These are phyloP conservation scores for Geosiphon pyriformis DNA, from an alignment of 192 early-diverging fungal genomes.

Conservation along the genomic window DNA sequence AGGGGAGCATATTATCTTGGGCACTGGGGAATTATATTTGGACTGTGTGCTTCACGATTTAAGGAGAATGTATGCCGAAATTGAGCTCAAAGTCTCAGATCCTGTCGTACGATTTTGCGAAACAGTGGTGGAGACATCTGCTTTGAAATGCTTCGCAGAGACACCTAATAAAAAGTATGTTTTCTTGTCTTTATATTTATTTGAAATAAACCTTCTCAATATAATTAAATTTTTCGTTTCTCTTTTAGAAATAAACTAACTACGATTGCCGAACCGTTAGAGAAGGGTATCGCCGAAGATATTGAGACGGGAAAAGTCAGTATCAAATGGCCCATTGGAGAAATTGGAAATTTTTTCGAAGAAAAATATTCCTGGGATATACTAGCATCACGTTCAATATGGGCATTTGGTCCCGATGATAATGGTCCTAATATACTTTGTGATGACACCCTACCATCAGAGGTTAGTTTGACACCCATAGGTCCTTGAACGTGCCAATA, in stretches of 20 bases:
- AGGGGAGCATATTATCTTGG: conserved; percentile 93
- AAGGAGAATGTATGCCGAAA: conserved; percentile 87
- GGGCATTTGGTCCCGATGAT: conserved; percentile 97
- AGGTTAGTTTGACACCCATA: no score
- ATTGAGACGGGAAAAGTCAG: conserved; percentile 77
- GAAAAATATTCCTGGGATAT: conserved; percentile 92
- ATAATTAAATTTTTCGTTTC: no score
- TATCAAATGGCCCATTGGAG: conserved; percentile 64
- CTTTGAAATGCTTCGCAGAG: conserved; percentile 93
- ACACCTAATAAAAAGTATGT: conserved; percentile 95
- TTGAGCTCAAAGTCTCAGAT: conserved; percentile 97
- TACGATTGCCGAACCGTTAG: conserved; percentile 92
- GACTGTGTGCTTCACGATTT: conserved; percentile 97
- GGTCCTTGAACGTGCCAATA: background rate
- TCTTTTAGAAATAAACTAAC: conserved; percentile 83
- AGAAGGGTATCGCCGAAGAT: conserved; percentile 86
- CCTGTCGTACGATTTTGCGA: conserved; percentile 95
- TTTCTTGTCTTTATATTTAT: background rate
- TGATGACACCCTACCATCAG: conserved; percentile 93
- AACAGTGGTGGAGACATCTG: conserved; percentile 89
- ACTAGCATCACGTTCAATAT: conserved; percentile 85
- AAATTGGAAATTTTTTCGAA: conserved; percentile 77
- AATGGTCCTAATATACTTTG: conserved; percentile 88
- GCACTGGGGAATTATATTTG: conserved; percentile 92
- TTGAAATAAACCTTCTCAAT: no score